Conservation (phyloP, 78 protist species). For the Speleostelium caveatum region DNA sequence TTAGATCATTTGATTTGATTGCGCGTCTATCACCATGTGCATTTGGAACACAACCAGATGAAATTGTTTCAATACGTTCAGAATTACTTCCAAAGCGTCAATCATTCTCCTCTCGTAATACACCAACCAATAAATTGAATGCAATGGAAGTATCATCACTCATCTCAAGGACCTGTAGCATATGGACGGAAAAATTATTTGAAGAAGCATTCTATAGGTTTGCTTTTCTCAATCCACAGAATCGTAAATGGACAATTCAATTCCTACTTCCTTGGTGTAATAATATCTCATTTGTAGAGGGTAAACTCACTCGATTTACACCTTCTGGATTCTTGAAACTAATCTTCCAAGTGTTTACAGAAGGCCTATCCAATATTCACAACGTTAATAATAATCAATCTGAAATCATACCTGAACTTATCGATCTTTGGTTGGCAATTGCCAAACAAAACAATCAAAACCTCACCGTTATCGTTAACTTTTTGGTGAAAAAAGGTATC, state of each 20-base stretch:
- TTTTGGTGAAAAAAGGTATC: slow-evolving; percentile 54
- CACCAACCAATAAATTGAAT: slow-evolving; percentile 52
- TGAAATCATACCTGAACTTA: slow-evolving; percentile 42
- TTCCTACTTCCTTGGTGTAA: slow-evolving; percentile 67
- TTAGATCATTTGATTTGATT: slow-evolving; percentile 57
- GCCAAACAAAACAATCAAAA: slow-evolving; percentile 39
- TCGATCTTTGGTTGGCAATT: slow-evolving; percentile 67
- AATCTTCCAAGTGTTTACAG: slow-evolving; percentile 3
- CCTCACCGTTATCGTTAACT: slow-evolving; percentile 43
- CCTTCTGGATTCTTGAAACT: slow-evolving; percentile 40
- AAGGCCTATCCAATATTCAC: neutral
- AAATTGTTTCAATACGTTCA: slow-evolving; percentile 31
- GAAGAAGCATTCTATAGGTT: slow-evolving; percentile 63
- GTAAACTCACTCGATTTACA: slow-evolving; percentile 21
- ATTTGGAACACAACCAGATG: slow-evolving; percentile 42
- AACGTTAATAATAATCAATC: neutral
- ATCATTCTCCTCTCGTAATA: slow-evolving; percentile 42
- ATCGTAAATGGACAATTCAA: slow-evolving; percentile 56
- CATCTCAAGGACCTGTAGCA: slow-evolving; percentile 10
- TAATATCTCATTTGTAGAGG: slow-evolving; percentile 7
- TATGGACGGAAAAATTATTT: slow-evolving; percentile 61
- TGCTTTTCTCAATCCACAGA: slow-evolving; percentile 2
- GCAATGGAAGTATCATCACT: slow-evolving; percentile 48
- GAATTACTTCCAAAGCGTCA: slow-evolving; percentile 48
- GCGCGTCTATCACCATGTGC: slow-evolving; percentile 52